phyloP scores from a whole-genome alignment of 2,329 filamentous ascomycete genomes.

The Camillea tinctor region DNA sequence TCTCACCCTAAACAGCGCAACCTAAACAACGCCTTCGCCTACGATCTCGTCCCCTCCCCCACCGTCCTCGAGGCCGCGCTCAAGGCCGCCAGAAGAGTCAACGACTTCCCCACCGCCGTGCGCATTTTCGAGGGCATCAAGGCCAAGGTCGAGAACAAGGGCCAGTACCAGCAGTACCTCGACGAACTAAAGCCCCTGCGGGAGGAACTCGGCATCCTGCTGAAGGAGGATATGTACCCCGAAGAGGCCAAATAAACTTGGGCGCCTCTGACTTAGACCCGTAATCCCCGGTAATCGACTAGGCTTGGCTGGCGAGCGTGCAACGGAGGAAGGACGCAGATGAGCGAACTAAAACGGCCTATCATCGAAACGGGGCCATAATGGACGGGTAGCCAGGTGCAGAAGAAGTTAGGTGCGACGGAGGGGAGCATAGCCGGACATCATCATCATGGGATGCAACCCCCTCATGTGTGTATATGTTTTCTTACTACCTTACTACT shows the following conservation, averaged over 20 bases:
- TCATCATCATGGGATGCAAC: constrained; percentile 11
- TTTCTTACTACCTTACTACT: constrained; percentile 14
- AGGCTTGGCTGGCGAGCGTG: not conserved
- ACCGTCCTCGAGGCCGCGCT: constrained; percentile 88
- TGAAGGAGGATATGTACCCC: constrained; percentile 93
- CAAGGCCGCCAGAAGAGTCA: constrained; percentile 90
- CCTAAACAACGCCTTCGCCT: constrained; percentile 98
- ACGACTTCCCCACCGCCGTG: constrained; percentile 97
- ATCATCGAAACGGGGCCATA: not conserved
- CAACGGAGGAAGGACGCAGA: not conserved
- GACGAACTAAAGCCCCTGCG: constrained; percentile 88
- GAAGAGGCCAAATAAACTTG: constrained; percentile 47
- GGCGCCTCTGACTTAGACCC: constrained; percentile 1
- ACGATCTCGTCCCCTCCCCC: constrained; percentile 96
- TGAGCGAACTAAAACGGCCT: not conserved
- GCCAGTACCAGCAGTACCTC: constrained; percentile 96
- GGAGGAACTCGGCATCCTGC: constrained; percentile 86
- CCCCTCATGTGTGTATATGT: constrained; percentile 20
- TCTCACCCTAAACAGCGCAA: constrained; percentile 37
- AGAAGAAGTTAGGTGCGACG: constrained; percentile 3
- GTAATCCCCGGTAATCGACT: not conserved
- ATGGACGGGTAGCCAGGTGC: constrained; percentile 3
- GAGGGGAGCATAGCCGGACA: constrained; percentile 7
- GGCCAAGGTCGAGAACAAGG: constrained; percentile 98
- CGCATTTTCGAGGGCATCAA: constrained; percentile 99